Evolutionary conservation across 2,329 filamentous ascomycete genomes (phyloP).

Genomic region (Aureobasidium musti): DNA sequence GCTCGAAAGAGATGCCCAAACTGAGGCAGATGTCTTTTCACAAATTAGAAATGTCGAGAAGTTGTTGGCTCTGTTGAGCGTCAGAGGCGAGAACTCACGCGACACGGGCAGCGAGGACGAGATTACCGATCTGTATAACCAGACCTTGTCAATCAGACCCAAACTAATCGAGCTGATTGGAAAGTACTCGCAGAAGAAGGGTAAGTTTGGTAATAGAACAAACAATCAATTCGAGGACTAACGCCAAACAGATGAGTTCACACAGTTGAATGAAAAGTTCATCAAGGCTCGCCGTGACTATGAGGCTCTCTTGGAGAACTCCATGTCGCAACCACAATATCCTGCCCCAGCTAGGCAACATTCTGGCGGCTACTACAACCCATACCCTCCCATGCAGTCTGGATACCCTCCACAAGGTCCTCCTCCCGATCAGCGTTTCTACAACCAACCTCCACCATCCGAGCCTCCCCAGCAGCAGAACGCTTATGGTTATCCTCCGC

Average conservation of each 20-base stretch:
- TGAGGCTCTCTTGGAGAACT: slow-evolving; percentile 90
- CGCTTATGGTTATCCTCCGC: slow-evolving; percentile 29
- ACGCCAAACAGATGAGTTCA: slow-evolving; percentile 77
- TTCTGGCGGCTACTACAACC: slow-evolving; percentile 37
- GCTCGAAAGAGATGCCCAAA: slow-evolving; percentile 90
- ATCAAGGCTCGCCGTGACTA: slow-evolving; percentile 98
- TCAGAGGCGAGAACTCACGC: slow-evolving; percentile 71
- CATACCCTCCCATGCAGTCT: slow-evolving; percentile 54
- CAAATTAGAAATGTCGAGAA: slow-evolving; percentile 79
- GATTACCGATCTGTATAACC: slow-evolving; percentile 87
- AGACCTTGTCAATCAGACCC: slow-evolving; percentile 88
- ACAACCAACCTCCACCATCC: slow-evolving; percentile 27
- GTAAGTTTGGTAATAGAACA: slow-evolving; percentile 50
- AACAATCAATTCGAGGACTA: slow-evolving; percentile 36
- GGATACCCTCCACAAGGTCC: slow-evolving; percentile 41
- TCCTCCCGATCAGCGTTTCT: slow-evolving; percentile 33
- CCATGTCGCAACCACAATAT: slow-evolving; percentile 77
- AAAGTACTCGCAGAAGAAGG: slow-evolving; percentile 99
- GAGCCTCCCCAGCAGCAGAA: slow-evolving; percentile 33
- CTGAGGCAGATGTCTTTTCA: slow-evolving; percentile 80
- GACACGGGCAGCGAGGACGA: slow-evolving; percentile 77
- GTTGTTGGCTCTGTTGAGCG: slow-evolving; percentile 84
- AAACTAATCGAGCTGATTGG: slow-evolving; percentile 98
- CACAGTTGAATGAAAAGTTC: slow-evolving; percentile 97
- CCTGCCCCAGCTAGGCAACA: slow-evolving; percentile 27